Evolutionary conservation across 2,329 filamentous ascomycete species (phyloP).

Genomic region (Hypoxylon rubiginosum): DNA sequence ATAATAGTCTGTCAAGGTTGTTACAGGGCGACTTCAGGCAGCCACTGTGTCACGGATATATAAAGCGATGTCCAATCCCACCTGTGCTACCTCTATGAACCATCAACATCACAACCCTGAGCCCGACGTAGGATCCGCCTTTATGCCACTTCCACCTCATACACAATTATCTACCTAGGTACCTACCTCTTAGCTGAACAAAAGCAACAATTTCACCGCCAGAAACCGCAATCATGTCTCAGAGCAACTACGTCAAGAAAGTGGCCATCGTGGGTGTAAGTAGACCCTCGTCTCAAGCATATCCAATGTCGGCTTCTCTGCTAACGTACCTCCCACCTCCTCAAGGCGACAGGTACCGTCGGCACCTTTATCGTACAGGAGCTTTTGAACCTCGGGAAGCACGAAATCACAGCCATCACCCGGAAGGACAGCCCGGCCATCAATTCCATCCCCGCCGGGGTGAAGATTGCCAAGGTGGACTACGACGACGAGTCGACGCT

Average conservation of each 20-base stretch:
- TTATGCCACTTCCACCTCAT: not conserved
- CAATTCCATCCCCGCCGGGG: constrained; percentile 57
- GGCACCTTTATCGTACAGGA: constrained; percentile 55
- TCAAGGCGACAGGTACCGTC: constrained; percentile 59
- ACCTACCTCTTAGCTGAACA: not conserved
- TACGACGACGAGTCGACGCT: constrained; percentile 61
- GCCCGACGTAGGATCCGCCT: not conserved
- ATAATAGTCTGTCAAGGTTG: not conserved
- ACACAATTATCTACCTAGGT: not conserved
- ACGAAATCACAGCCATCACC: constrained; percentile 65
- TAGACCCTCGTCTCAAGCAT: constrained; percentile 18
- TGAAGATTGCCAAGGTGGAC: constrained; percentile 59
- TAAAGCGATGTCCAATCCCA: constrained; percentile 11
- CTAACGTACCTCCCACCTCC: constrained; percentile 19
- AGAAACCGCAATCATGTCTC: constrained; percentile 22
- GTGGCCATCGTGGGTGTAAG: constrained; percentile 64
- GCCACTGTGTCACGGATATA: not conserved
- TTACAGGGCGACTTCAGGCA: not conserved
- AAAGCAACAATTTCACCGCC: not conserved
- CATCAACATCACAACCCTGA: not conserved
- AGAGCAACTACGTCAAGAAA: constrained; percentile 57
- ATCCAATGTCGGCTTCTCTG: not conserved
- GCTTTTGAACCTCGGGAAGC: constrained; percentile 62
- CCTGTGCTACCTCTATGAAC: constrained; percentile 5
- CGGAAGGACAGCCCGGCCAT: constrained; percentile 58